Conservation (phyloP, 257 asterid species). For the Solanum chiquidenum region DNA sequence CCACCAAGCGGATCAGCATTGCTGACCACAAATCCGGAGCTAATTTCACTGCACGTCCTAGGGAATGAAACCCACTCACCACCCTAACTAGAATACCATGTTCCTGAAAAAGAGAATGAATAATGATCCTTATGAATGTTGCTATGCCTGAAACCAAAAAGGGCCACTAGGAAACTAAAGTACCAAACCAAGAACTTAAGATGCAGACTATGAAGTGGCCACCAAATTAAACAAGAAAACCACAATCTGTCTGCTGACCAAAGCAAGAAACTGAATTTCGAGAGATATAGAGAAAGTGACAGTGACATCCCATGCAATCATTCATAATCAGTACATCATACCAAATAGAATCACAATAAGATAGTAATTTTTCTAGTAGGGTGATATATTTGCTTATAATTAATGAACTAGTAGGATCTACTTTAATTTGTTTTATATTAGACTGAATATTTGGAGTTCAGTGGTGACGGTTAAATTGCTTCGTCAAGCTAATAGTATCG, state of each 20-base stretch:
- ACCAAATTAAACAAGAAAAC: not conserved
- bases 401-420: not conserved
- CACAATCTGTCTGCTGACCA: not conserved
- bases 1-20: conserved; percentile 53
- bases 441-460: not conserved
- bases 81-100: conserved; percentile 45
- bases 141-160: not conserved
- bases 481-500: not conserved
- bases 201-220: not conserved
- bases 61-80: conserved; percentile 43
- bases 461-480: not conserved
- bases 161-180: not conserved
- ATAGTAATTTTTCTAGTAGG: not conserved
- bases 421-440: not conserved
- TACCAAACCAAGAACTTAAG: not conserved
- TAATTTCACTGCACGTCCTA: conserved; percentile 49
- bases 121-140: not conserved
- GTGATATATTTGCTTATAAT: not conserved
- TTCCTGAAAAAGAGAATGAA: conserved; percentile 24
- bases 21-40: conserved; percentile 79
- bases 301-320: not conserved
- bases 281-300: not conserved
- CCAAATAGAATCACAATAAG: not conserved
- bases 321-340: not conserved
- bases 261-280: not conserved